Evolutionary conservation across 2,329 filamentous ascomycete genomes (phyloP), one percentile per base, ranked within the genome.

Genomic region (Diaporthe sp.): DNA sequence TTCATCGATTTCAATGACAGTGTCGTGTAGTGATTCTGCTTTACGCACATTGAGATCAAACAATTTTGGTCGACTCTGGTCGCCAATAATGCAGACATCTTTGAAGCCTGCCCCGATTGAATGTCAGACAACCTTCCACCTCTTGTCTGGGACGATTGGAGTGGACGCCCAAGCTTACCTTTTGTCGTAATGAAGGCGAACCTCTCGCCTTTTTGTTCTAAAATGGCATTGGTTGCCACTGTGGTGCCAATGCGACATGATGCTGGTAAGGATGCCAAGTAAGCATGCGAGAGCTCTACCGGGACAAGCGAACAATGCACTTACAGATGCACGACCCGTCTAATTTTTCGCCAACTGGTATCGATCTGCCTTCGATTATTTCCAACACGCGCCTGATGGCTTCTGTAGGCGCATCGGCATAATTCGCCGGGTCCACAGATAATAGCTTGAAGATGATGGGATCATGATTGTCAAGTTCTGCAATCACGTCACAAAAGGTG

Each of bases 391-490:
- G 92, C 91, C 74, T 84, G 76, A 94, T 94, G 55, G 92, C 92
- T 85, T 94, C 92, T 19, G 93, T 85, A 0, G 92, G 92, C 2
- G 92, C 92, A 84, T 94, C 92, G 67, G 90, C 85, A 82, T 94
- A 94, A 81, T 94, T 93, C 37, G 86, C 84, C 0, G 92, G 92
- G 79, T 93, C 92, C 78, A 92, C 91, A 0, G 92, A 93, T 37
- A 94, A 87, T 0, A 94, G 86, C 82, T 94, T 94, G 82, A 94
- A 92, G 71, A 93, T 82, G 46, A 93, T 86, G 79, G 93, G 91
- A 82, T 93, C 91, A 82, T 90, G 87, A 86, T 37, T 87, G 88
- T 77, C 90, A 89, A 34, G 90, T 88, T 78, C 91, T 92, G 77
- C 91, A 89, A 28, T 92, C 88, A 81, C 91, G 81, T 93, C 92